Base-by-base conservation (phyloP, 2,329 filamentous ascomycete species). In the Colletotrichum graminicola region DNA sequence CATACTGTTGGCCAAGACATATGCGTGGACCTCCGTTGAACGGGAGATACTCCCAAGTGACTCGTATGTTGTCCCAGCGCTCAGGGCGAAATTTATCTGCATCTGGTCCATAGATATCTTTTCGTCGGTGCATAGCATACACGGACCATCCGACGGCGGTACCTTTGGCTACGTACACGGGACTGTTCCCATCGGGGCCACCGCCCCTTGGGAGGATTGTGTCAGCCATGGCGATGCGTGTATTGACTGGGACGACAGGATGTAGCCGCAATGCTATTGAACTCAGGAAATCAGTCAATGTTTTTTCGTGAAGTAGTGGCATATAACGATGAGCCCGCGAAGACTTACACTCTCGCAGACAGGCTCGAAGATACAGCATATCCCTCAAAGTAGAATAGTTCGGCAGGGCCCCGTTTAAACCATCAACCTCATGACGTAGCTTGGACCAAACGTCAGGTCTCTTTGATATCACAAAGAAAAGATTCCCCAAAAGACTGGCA, bases 261-360 rank as follows among this genome's bases (percentile, higher is more conserved):
- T 47, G 4, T 11, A 47, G 43, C 10, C 43, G 43, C 12, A 47
- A 5, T 21, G 43, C 43, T 47, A 7, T 47, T 21, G 5, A 8
- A 7, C 8, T n/a, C 10, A 5, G 21, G 10, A 1, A 0, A 21
- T 47, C 23, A 47, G 43, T 21, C 23, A 11, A 23, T 16, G 21
- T 2, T 5, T 5, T 7, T 11, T n/a, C n/a, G 8, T 23, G 21
- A 47, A 21, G 21, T 12, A 8, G 21, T 3, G 3, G 2, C 0
- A 47, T 23, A 47, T 12, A 12, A 12, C n/a, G 8, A 12, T 23
- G 11, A 47, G 11, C 18, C 43, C 7, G 21, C 2, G 23, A 45
- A 45, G 43, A 12, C 43, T 23, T 23, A 47, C 43, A 47, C 23
- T 47, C 43, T 21, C 43, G 43, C 21, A 47, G 43, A 23, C 43